phyloP scores from a whole-genome alignment of 345 rosid species.

The Gossypium anomalum region DNA sequence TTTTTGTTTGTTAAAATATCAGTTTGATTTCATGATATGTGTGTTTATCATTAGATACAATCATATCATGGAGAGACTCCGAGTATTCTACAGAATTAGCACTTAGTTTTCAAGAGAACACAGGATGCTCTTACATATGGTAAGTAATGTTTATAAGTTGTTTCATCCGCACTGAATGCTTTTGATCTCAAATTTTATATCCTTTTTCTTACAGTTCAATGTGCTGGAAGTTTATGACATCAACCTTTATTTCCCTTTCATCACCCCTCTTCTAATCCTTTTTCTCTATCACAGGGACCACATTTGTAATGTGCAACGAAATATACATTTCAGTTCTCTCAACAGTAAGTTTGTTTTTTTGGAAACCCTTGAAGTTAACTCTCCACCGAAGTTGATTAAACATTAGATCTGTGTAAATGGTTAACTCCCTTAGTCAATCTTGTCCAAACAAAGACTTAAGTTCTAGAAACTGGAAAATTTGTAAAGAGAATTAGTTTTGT shows the following conservation, averaged over 20 bases:
- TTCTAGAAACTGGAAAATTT: not conserved
- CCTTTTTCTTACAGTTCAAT: not conserved
- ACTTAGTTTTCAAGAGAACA: slow-evolving; percentile 90
- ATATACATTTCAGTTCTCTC: slow-evolving; percentile 66
- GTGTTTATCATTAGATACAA: slow-evolving; percentile 56
- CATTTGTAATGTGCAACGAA: slow-evolving; percentile 81
- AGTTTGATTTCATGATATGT: slow-evolving; percentile 7
- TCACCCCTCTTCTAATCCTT: not conserved
- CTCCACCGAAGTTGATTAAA: not conserved
- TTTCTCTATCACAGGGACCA: slow-evolving; percentile 56
- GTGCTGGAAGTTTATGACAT: slow-evolving; percentile 2
- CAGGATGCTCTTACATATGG: slow-evolving; percentile 95
- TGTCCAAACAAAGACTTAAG: not conserved
- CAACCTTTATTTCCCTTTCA: not conserved
- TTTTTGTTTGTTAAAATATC: not conserved
- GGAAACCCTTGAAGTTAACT: not conserved
- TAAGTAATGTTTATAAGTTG: slow-evolving; percentile 18
- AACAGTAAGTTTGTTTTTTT: slow-evolving; percentile 54
- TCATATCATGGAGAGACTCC: slow-evolving; percentile 97
- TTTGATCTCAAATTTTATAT: not conserved
- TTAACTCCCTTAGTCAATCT: not conserved
- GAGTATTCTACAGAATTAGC: slow-evolving; percentile 88
- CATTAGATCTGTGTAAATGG: not conserved
- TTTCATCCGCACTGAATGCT: slow-evolving; percentile 7
- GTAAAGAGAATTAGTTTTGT: not conserved